Evolutionary conservation across 2,329 filamentous ascomycete species (phyloP).

Genomic region (Aschersonia sp.): DNA sequence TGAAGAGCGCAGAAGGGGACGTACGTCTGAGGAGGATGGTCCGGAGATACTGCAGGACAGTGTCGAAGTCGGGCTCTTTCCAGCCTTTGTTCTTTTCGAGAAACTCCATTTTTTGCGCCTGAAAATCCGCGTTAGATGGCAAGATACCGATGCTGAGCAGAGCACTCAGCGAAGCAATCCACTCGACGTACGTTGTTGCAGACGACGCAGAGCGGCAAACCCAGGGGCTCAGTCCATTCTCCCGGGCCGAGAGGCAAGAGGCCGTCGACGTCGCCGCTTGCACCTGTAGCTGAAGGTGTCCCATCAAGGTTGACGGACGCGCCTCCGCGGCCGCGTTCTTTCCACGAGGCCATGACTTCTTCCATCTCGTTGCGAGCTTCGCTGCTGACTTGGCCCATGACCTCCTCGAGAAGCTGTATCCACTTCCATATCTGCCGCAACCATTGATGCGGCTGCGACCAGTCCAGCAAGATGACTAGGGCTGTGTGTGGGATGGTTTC

Average conservation of each 20-base stretch:
- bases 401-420: conserved; percentile 69
- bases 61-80: conserved; percentile 95
- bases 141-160: neutral
- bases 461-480: conserved; percentile 85
- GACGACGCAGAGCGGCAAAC: conserved; percentile 81
- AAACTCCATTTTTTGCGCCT: conserved; percentile 80
- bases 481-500: conserved; percentile 75
- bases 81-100: conserved; percentile 82
- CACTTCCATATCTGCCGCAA: conserved; percentile 77
- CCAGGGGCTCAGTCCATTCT: conserved; percentile 84
- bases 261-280: conserved; percentile 44
- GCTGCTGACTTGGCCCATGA: conserved; percentile 57
- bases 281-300: conserved; percentile 37
- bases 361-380: conserved; percentile 75
- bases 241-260: conserved; percentile 70
- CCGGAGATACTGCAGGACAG: conserved; percentile 81
- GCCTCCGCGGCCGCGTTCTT: conserved; percentile 56
- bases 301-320: conserved; percentile 48
- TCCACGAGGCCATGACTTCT: conserved; percentile 69
- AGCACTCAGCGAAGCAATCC: conserved; percentile 1
- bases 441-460: conserved; percentile 89
- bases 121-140: conserved; percentile 6
- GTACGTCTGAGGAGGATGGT: conserved; percentile 77
- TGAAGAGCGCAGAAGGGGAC: conserved; percentile 14
- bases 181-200: conserved; percentile 67